A percentile compares a stretch with the other conserved stretches of the same genome.
These are phyloP conservation scores for Teunomyces stri DNA, from an alignment of 805 yeast genomes.

Conservation along the genomic window DNA sequence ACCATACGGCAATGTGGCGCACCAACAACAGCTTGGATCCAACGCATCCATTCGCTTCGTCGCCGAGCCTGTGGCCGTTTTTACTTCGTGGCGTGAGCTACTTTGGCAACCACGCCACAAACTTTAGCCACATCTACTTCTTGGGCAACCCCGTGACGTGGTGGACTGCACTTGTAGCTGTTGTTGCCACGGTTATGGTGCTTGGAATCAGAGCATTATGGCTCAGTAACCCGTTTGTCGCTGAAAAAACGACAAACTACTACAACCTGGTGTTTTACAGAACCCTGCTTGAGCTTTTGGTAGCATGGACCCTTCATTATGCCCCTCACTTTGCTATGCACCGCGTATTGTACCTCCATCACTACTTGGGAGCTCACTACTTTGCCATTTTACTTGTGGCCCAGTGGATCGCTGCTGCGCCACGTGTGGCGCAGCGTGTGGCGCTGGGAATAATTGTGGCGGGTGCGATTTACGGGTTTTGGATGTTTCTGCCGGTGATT, in stretches of 20 bases:
- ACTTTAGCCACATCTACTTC: constrained; percentile 46
- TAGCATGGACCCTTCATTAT: constrained; percentile 60
- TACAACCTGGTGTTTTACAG: constrained; percentile 13
- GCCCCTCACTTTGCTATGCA: constrained; percentile 50
- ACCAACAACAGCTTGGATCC: constrained; percentile 25
- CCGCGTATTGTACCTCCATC: constrained; percentile 41
- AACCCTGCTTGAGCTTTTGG: constrained; percentile 33
- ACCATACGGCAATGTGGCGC: constrained; percentile 56
- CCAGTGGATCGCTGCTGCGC: constrained; percentile 37
- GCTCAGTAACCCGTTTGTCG: constrained; percentile 24
- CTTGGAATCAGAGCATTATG: too few species aligned
- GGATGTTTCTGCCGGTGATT: constrained; percentile 38
- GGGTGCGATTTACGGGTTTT: constrained; percentile 24
- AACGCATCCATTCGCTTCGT: constrained; percentile 39
- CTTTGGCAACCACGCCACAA: constrained; percentile 40
- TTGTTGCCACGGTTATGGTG: neutral
- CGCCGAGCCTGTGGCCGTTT: constrained; percentile 66
- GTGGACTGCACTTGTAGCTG: constrained; percentile 21
- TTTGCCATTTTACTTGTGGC: constrained; percentile 46
- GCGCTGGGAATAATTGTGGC: constrained; percentile 8
- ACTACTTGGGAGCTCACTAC: constrained; percentile 50
- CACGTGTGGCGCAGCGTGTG: too few species aligned
- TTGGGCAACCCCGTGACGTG: constrained; percentile 56
- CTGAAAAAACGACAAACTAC: neutral
- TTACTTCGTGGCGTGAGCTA: constrained; percentile 57